A percentile compares a stretch with the other conserved stretches of the same genome.
phyloP scores from a whole-genome alignment of 164 flowering plant genomes.

The Liriodendron chinense region DNA sequence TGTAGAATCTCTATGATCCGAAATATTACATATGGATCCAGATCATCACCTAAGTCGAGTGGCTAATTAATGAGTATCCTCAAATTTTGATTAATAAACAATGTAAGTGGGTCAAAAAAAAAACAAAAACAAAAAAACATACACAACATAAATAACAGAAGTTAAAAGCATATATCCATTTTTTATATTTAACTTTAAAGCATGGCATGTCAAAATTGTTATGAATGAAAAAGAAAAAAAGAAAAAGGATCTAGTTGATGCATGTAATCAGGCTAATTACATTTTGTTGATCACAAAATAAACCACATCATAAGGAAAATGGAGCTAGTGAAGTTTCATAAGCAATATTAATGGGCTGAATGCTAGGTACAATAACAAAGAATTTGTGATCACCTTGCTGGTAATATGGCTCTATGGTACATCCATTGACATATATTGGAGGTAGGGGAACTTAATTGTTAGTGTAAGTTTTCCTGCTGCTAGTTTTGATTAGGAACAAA shows the following conservation, averaged over 20 bases:
- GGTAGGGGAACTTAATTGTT: background rate
- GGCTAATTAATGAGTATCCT: slow-evolving; percentile 9
- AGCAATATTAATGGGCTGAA: background rate
- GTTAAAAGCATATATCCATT: background rate
- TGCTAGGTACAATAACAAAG: background rate
- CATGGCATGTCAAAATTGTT: background rate
- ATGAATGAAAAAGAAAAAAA: background rate
- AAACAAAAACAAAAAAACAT: background rate
- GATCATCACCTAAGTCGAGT: slow-evolving; percentile 45
- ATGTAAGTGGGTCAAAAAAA: background rate
- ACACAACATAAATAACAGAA: background rate
- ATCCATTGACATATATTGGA: background rate
- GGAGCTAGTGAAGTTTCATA: background rate
- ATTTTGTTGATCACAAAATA: too few relatives aligned
- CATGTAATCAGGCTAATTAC: background rate
- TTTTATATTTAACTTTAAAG: background rate
- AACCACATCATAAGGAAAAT: background rate
- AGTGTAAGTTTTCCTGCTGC: too few relatives aligned
- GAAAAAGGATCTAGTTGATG: background rate
- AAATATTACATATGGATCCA: slow-evolving; percentile 55
- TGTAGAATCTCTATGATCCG: slow-evolving; percentile 73
- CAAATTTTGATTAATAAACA: background rate
- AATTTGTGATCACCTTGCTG: background rate
- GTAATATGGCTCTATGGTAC: background rate
- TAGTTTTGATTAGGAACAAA: too few relatives aligned